Evolutionary conservation across 1,139 yeast genomes (phyloP), one percentile per base, ranked within the genome.

Genomic region (Magnusiomyces tetraspermus): DNA sequence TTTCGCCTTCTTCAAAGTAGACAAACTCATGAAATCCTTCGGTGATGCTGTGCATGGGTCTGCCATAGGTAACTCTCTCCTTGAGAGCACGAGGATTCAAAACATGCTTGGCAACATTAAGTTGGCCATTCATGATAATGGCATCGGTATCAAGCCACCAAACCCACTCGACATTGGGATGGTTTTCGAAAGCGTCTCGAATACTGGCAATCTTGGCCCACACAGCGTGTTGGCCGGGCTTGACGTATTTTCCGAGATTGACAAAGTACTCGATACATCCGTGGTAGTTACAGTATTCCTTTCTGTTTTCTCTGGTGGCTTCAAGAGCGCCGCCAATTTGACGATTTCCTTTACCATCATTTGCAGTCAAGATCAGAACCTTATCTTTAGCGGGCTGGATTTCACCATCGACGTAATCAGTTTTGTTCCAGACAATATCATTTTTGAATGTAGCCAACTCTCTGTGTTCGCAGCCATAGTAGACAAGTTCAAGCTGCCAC

Each of bases 91-190:
- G 51, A 6, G 66, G 68, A 42, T 63, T 57, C 21, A 70, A 58
- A 23, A 70, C 38, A 48, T 63, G 67, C 22, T 57, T 56, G n/a
- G 67, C 68, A 23, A 70, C 56, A 42, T 66, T 64, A 13, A 63
- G 41, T 19, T 53, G 52, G n/a, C 62, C 61, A 52, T 67, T 64
- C 63, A 65, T 63, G 49, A 67, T 66, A 36, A 67, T 51, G 22
- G 63, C 58, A 55, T 67, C 71, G 2, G 60, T 54, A 47, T 67
- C 71, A 23, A 67, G 56, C 70, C 70, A 67, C 67, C 69, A 65
- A 40, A 68, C 56, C 71, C 71, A 67, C 43, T 67, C 68, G 21
- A 61, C 67, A 1, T 60, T 61, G n/a, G 69, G 69, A 51, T 61
- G 47, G 10, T 48, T 50, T 28, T 59, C 59, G 48, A 63, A 63